phyloP scores from a whole-genome alignment of 2,329 filamentous ascomycete species.

The Colletotrichum sp. region DNA sequence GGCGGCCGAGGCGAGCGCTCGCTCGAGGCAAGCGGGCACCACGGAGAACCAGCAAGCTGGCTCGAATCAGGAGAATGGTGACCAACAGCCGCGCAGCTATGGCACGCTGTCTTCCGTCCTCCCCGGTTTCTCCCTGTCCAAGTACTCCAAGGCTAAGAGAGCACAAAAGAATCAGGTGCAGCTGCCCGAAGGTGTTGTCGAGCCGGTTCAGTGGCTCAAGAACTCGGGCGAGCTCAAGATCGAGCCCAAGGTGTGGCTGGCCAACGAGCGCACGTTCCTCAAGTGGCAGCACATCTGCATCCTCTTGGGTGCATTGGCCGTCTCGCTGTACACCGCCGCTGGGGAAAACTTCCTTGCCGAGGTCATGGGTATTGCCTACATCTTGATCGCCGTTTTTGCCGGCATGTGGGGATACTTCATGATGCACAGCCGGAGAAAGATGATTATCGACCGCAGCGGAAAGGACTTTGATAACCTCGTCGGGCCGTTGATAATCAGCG shows the following conservation, averaged over 20 bases:
- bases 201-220: constrained; percentile 90
- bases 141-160: constrained; percentile 68
- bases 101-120: constrained; percentile 74
- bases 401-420: constrained; percentile 88
- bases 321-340: constrained; percentile 89
- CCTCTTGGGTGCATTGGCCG: constrained; percentile 80
- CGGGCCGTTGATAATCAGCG: constrained; percentile 83
- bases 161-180: constrained; percentile 49
- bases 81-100: constrained; percentile 42
- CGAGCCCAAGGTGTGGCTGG: constrained; percentile 98
- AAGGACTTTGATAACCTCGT: constrained; percentile 91
- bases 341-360: constrained; percentile 79
- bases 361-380: constrained; percentile 82
- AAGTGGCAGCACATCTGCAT: constrained; percentile 98
- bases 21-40: constrained; percentile 26
- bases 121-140: constrained; percentile 81
- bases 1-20: constrained; percentile 47
- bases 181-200: constrained; percentile 85
- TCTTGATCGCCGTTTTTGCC: constrained; percentile 80
- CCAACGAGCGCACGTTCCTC: constrained; percentile 97
- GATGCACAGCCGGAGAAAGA: constrained; percentile 73
- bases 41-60: constrained; percentile 24
- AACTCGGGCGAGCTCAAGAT: constrained; percentile 90
- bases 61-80: constrained; percentile 38
- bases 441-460: constrained; percentile 86